Evolutionary conservation across 768 basidiomycete genomes (phyloP), one percentile per base, ranked within the genome.

Genomic region (Tremella fuciformis): DNA sequence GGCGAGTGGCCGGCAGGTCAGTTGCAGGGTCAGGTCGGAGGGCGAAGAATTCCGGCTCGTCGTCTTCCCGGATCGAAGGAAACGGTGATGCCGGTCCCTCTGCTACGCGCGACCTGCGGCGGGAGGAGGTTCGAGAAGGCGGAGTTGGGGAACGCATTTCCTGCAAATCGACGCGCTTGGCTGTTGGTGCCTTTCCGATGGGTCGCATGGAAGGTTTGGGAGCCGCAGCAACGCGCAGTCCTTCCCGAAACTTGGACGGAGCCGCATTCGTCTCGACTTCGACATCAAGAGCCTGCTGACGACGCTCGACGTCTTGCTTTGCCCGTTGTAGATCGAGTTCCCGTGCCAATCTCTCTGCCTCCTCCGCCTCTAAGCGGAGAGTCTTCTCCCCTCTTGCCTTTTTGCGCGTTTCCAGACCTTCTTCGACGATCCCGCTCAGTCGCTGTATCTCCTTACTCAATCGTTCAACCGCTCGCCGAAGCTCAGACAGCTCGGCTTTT

Each of bases 361-460:
- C 65, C 42, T 68, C 73, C 6, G 55, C 53, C 38, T 73, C 74
- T 53, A 66, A 71, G 46, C 53, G 55, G 13, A 66, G 58, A 16
- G 61, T 67, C 15, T 34, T 41, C 55, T 69, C 66, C 53, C 87
- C 85, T 59, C 85, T 78, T 2, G 79, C 80, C 39, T 80, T 76
- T 39, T 86, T 78, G 24, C 91, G 77, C 62, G 90, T 89, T 60
- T 85, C 83, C 53, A 96, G 80, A 3, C 90, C 90, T 58, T 89
- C 87, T 74, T 93, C 88, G 0, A 97, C 89, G 0, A 92, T 87
- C 0, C 85, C 87, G 11, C 88, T 80, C n/a, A 96, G 80, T 1
- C 89, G 86, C 59, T 88, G 87, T 1, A 97, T 88, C 76, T 98
- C 91, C 2, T 85, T 85, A 0, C 84, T 86, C 4, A 96, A 82